phyloP scores from a whole-genome alignment of 331 rosid species.

The Dryas integrifolia region DNA sequence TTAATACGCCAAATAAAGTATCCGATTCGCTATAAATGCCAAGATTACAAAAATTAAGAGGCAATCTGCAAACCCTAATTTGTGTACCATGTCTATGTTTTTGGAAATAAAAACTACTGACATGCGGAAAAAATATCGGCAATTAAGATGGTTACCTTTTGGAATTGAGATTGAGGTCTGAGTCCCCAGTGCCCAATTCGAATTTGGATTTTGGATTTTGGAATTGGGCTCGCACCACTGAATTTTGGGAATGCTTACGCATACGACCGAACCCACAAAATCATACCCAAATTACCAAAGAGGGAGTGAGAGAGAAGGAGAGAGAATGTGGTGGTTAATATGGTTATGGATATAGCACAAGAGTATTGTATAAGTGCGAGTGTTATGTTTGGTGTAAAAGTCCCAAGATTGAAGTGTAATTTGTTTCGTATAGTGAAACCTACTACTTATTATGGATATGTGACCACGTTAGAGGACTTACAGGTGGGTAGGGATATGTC shows the following conservation, averaged over 20 bases:
- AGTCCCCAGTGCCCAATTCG: constrained; percentile 12
- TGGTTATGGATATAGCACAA: background rate
- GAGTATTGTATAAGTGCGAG: too few species aligned
- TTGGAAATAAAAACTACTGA: background rate
- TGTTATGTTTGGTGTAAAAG: too few species aligned
- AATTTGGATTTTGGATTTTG: background rate
- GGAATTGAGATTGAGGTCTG: constrained; percentile 3
- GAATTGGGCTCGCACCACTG: constrained; percentile 5
- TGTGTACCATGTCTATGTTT: background rate
- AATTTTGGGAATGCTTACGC: background rate
- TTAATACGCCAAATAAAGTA: background rate
- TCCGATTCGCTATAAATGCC: background rate
- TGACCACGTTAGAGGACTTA: background rate
- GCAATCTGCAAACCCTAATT: constrained; percentile 9
- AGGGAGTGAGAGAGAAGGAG: background rate
- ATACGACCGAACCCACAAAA: background rate
- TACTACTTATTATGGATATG: background rate
- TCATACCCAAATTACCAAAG: background rate
- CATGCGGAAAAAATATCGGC: background rate
- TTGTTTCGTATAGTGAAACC: background rate
- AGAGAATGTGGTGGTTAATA: constrained; percentile 1
- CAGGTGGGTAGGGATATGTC: background rate
- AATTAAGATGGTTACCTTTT: constrained; percentile 7
- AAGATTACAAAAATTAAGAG: background rate
- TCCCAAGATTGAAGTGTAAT: background rate